Conservation (phyloP, 129 eudicot genomes). For the Kitagawia praeruptora region DNA sequence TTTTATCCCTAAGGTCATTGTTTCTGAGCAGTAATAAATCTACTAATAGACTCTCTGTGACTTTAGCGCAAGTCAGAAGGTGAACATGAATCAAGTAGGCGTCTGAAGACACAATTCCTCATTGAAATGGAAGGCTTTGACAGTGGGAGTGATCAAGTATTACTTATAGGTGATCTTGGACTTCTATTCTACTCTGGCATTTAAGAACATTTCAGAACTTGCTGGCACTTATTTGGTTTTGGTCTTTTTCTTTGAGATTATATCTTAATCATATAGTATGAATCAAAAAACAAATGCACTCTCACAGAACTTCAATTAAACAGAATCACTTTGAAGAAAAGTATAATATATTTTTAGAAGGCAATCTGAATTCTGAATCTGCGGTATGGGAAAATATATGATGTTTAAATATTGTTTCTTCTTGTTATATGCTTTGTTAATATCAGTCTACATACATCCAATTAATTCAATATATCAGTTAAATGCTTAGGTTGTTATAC, state of each 20-base stretch:
- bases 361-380: neutral
- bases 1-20: neutral
- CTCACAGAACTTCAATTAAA: neutral
- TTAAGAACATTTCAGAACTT: neutral
- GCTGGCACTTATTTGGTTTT: neutral
- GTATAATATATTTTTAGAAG: neutral
- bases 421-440: neutral
- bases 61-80: slow-evolving; percentile 96
- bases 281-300: neutral
- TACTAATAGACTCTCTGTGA: slow-evolving; percentile 11
- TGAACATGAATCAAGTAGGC: slow-evolving; percentile 93
- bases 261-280: neutral
- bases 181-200: neutral
- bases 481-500: neutral
- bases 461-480: neutral
- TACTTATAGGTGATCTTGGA: slow-evolving; percentile 68
- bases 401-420: slow-evolving; percentile 3
- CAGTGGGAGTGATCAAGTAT: slow-evolving; percentile 68
- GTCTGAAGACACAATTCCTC: slow-evolving; percentile 94
- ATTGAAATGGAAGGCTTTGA: slow-evolving; percentile 99
- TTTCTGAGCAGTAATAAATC: slow-evolving; percentile 1
- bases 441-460: neutral
- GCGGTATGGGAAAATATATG: neutral
- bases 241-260: neutral
- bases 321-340: neutral